Conservation (phyloP, 2,329 filamentous ascomycete species). For the Parastagonospora nodorum region DNA sequence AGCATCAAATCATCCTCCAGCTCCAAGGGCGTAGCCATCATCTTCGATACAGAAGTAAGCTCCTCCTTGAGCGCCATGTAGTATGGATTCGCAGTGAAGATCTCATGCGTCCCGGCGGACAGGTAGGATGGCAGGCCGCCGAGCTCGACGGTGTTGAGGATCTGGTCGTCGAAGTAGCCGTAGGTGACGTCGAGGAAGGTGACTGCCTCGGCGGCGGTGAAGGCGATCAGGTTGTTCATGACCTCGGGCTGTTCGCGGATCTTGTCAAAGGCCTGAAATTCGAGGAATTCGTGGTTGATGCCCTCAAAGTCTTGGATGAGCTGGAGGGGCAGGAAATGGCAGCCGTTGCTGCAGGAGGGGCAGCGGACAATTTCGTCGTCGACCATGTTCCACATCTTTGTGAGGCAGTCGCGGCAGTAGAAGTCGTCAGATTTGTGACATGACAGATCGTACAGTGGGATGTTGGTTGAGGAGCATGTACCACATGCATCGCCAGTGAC, state of each 20-base stretch:
- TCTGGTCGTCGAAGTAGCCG: slow-evolving; percentile 7
- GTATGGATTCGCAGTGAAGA: slow-evolving; percentile 5
- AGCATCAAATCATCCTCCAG: slow-evolving; percentile 5
- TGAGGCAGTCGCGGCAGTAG: slow-evolving; percentile 15
- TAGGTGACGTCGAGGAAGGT: slow-evolving; percentile 6
- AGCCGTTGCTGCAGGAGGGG: slow-evolving; percentile 6
- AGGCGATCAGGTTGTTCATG: slow-evolving; percentile 12
- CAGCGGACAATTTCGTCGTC: slow-evolving; percentile 10
- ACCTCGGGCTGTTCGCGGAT: slow-evolving; percentile 11
- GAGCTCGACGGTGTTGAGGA: slow-evolving; percentile 8
- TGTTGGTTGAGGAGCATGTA: slow-evolving; percentile 6
- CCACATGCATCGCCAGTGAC: slow-evolving; percentile 6
- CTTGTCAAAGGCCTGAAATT: slow-evolving; percentile 7
- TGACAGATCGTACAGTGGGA: slow-evolving; percentile 4
- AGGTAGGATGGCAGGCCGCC: slow-evolving; percentile 3
- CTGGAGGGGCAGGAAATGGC: slow-evolving; percentile 3
- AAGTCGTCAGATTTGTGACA: slow-evolving; percentile 12
- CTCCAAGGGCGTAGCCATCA: slow-evolving; percentile 6
- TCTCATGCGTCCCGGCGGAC: background rate
- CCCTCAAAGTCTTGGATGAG: background rate
- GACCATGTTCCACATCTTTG: slow-evolving; percentile 3
- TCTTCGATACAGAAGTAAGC: slow-evolving; percentile 1
- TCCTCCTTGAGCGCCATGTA: slow-evolving; percentile 1
- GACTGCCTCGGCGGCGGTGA: slow-evolving; percentile 9
- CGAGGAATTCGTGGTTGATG: slow-evolving; percentile 1